Percentiles rank a stretch among this genome's conserved stretches.
These are phyloP conservation scores for Circinella umbellata DNA, from an alignment of 371 early-diverging fungal genomes.

Conservation along the genomic window DNA sequence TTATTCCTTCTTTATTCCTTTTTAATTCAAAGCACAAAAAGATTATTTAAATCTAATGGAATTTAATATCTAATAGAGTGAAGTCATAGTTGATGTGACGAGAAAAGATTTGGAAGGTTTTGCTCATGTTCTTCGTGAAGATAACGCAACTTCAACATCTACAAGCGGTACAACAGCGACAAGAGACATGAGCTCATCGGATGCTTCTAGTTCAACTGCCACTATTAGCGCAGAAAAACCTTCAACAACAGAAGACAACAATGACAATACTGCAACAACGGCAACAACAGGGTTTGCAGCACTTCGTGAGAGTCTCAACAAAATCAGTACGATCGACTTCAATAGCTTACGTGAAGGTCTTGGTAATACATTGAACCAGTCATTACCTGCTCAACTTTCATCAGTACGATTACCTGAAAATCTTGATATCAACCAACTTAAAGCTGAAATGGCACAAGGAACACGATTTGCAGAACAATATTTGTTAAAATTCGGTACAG, in stretches of 20 bases:
- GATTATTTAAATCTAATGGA: not conserved
- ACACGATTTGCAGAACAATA: constrained; percentile 56
- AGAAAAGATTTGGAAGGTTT: constrained; percentile 50
- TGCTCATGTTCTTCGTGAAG: constrained; percentile 44
- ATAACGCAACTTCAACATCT: constrained; percentile 16
- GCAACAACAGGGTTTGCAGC: constrained; percentile 11
- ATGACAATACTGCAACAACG: not conserved
- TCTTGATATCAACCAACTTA: constrained; percentile 42
- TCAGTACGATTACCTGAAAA: constrained; percentile 45
- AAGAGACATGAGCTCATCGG: constrained; percentile 10
- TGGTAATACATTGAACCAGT: constrained; percentile 11
- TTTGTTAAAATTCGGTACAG: constrained; percentile 46
- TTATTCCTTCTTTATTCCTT: not conserved
- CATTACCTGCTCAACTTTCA: constrained; percentile 13
- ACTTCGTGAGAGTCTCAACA: constrained; percentile 16
- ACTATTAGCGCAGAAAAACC: not conserved
- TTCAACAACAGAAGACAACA: not conserved
- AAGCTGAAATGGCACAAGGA: constrained; percentile 39
- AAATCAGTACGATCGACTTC: constrained; percentile 8
- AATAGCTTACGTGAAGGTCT: constrained; percentile 21
- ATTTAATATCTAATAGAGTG: constrained; percentile 29
- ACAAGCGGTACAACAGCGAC: constrained; percentile 15
- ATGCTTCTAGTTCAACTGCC: constrained; percentile 18
- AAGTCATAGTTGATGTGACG: constrained; percentile 51
- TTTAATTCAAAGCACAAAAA: not conserved